Percentiles rank a stretch among this genome's conserved stretches.
Evolutionary conservation across 1,139 yeast species (phyloP).

Genomic region (Maudiozyma humilis): DNA sequence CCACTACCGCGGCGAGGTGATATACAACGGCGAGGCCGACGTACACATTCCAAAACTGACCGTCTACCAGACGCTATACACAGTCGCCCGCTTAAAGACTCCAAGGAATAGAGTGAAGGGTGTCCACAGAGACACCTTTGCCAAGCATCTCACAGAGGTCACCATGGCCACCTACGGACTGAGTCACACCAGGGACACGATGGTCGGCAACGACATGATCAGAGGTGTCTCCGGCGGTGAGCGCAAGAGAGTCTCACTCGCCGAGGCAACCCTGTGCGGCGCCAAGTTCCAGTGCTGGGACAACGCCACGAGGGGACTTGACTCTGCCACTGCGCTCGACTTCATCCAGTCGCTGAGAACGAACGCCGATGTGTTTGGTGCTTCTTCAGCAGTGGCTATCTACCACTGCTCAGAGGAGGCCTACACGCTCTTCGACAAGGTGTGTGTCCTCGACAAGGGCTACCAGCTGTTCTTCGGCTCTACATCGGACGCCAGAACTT

Average conservation of each 20-base stretch:
- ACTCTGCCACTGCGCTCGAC: constrained; percentile 72
- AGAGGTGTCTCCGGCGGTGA: constrained; percentile 11
- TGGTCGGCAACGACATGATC: constrained; percentile 8
- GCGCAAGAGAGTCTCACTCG: constrained; percentile 9
- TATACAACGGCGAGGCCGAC: constrained; percentile 69
- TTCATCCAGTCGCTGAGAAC: constrained; percentile 62
- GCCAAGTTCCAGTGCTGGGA: constrained; percentile 65
- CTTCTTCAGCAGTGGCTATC: constrained; percentile 65
- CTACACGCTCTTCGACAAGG: constrained; percentile 8
- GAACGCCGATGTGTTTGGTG: constrained; percentile 48
- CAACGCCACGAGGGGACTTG: constrained; percentile 69
- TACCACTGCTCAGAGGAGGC: constrained; percentile 48
- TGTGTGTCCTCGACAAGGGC: constrained; percentile 64
- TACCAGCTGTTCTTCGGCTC: constrained; percentile 70
- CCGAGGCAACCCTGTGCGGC: constrained; percentile 55
- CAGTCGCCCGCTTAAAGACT: constrained; percentile 57
- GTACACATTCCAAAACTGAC: constrained; percentile 30
- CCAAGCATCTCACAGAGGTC: constrained; percentile 55
- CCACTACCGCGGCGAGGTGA: constrained; percentile 59
- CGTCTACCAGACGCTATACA: constrained; percentile 60
- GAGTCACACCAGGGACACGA: constrained; percentile 54
- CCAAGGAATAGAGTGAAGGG: constrained; percentile 62
- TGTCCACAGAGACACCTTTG: constrained; percentile 48
- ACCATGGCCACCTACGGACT: constrained; percentile 68
- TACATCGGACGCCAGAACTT: constrained; percentile 47